Evolutionary conservation across 2,329 filamentous ascomycete genomes (phyloP), one percentile per base, ranked within the genome.

Genomic region (Penicillium oxalicum): DNA sequence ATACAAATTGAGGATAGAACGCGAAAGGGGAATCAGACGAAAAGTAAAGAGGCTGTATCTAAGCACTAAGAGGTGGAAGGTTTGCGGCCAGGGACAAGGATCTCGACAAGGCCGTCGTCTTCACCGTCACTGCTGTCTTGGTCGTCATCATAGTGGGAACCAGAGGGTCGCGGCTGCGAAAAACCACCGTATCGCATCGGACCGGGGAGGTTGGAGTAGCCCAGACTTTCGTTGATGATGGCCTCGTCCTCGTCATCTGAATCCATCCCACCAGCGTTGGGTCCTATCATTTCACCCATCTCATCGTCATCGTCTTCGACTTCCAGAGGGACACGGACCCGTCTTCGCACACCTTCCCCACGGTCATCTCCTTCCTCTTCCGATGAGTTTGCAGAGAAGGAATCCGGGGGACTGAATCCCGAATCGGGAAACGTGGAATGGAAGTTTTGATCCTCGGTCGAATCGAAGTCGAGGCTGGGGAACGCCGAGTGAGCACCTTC

Each of bases 201-300:
- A 2, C 59, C 81, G 9, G 82, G 78, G 70, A 86, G 81, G 54
- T 81, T 82, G 57, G 86, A 86, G 49, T 86, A 84, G 11, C 82
- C 83, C 69, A 86, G 80, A 58, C 84, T 82, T 53, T 86, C 81
- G 36, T 82, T 80, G 27, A 81, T 70, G 34, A 72, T 67, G 25
- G 69, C 77, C 4, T 81, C 77, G 9, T 79, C 75, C 33, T 74
- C 73, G 11, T 77, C 78, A 32, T 75, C 74, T 27, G 75, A 76
- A 44, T 77, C 76, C 48, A 74, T 75, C 27, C 70, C 75, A 40
- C 72, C 73, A 37, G 61, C 69, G 61, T 47, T 68, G 55, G 55
- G 75, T 33, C 64, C 69, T 12, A 74, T 70, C 69, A 74, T 74
- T 48, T 66, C 78, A 66, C 71, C 71, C 71, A 74, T 74, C 37